phyloP scores from a whole-genome alignment of 2,329 filamentous ascomycete species.

The Nothopassalora personata region DNA sequence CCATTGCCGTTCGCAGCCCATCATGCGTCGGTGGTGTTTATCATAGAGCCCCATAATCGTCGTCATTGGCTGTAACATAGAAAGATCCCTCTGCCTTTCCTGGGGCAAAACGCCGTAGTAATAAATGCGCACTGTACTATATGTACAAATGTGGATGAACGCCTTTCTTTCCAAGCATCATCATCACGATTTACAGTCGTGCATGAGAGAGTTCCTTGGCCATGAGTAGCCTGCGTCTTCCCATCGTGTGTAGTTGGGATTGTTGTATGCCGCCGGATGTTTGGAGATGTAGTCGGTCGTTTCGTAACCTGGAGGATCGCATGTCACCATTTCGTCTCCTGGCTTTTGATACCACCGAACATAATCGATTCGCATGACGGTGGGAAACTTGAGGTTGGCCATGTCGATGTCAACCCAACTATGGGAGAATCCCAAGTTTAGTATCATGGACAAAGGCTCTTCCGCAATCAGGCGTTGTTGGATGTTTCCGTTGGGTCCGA shows the following conservation, averaged over 20 bases:
- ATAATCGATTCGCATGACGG: slow-evolving; percentile 52
- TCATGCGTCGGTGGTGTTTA: not conserved
- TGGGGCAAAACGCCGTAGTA: slow-evolving; percentile 1
- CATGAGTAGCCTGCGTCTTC: slow-evolving; percentile 33
- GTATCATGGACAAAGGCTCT: slow-evolving; percentile 51
- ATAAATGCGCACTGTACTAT: slow-evolving; percentile 7
- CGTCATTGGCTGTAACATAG: not conserved
- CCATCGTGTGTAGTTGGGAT: slow-evolving; percentile 49
- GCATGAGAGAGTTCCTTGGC: slow-evolving; percentile 43
- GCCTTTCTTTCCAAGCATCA: slow-evolving; percentile 7
- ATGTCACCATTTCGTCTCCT: slow-evolving; percentile 46
- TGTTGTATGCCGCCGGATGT: slow-evolving; percentile 45
- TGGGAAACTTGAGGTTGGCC: slow-evolving; percentile 43
- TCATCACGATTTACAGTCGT: slow-evolving; percentile 30
- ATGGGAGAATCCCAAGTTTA: slow-evolving; percentile 50
- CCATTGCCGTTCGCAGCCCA: not conserved
- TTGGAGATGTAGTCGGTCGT: slow-evolving; percentile 48
- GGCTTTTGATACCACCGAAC: slow-evolving; percentile 50
- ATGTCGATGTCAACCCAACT: slow-evolving; percentile 47
- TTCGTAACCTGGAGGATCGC: slow-evolving; percentile 51
- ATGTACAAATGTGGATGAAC: slow-evolving; percentile 4
- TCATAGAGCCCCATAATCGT: not conserved
- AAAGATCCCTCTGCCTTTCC: slow-evolving; percentile 1
- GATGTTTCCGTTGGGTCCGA: slow-evolving; percentile 52
- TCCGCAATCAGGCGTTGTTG: slow-evolving; percentile 45